Conservation (phyloP, 129 eudicot species). For the Centaurea solstitialis region DNA sequence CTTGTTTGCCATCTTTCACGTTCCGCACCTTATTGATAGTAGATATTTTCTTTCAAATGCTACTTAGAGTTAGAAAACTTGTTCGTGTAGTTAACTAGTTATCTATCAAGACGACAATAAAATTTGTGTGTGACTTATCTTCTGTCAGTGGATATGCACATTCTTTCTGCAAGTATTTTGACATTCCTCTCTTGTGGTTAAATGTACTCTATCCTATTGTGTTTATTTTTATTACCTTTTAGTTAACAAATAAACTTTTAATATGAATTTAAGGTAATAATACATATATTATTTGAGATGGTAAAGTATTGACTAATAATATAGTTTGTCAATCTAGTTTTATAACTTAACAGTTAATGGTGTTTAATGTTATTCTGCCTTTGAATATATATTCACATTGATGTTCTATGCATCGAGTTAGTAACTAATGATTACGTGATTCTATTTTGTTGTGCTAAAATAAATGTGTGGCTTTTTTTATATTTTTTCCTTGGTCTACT, state of each 20-base stretch:
- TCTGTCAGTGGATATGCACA: neutral
- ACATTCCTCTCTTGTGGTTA: neutral
- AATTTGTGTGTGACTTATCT: neutral
- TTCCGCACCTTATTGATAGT: neutral
- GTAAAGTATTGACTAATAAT: neutral
- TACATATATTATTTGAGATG: neutral
- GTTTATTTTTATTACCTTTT: neutral
- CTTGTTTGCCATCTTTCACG: neutral
- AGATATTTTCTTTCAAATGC: conserved; percentile 5
- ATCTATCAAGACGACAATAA: neutral
- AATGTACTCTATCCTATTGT: neutral
- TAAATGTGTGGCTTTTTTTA: neutral
- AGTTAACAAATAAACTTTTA: neutral
- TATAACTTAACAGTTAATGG: neutral
- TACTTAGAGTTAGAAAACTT: neutral
- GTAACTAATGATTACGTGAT: conserved; percentile 5
- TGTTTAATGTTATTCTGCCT: neutral
- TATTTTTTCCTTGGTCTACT: neutral
- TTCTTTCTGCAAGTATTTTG: neutral
- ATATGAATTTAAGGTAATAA: neutral
- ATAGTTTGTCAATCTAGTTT: conserved; percentile 6
- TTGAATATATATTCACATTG: neutral
- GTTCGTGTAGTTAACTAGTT: neutral
- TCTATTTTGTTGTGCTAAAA: conserved; percentile 8
- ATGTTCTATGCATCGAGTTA: neutral